Conservation (phyloP, 164 flowering plant species). For the Aristolochia californica region DNA sequence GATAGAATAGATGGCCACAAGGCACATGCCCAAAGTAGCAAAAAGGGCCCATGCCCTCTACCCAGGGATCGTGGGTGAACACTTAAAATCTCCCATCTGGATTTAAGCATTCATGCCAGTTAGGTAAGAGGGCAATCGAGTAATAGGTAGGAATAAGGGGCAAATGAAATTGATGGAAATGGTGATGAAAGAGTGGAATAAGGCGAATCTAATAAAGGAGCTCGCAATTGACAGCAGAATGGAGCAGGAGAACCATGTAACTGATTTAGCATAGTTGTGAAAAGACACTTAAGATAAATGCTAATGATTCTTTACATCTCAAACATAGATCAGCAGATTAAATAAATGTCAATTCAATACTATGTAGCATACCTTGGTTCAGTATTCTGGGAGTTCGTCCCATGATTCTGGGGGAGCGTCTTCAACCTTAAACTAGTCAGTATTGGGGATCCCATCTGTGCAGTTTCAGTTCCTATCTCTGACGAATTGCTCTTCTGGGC, state of each 20-base stretch:
- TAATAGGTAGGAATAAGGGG: too few species aligned
- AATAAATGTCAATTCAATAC: not conserved
- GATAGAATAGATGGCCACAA: too few species aligned
- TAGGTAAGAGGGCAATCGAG: too few species aligned
- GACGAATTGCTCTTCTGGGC: constrained; percentile 33
- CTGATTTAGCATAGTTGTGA: not conserved
- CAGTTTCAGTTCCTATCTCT: constrained; percentile 46
- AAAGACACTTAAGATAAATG: too few species aligned
- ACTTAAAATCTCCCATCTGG: too few species aligned
- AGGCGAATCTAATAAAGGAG: not conserved
- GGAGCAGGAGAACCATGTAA: not conserved
- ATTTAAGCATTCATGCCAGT: too few species aligned
- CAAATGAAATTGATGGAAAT: too few species aligned
- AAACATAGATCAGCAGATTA: not conserved
- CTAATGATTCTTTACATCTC: too few species aligned
- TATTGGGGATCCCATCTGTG: constrained; percentile 17
- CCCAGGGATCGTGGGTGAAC: too few species aligned
- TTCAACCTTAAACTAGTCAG: constrained; percentile 20
- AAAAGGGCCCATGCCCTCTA: too few species aligned
- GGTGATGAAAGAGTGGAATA: too few species aligned
- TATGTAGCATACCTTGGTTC: constrained; percentile 39
- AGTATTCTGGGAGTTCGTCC: constrained; percentile 40
- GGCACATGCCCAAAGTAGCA: too few species aligned
- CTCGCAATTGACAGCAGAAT: not conserved
- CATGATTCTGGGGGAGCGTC: constrained; percentile 29